Base-by-base conservation (phyloP, 2,329 filamentous ascomycete species). In the Purpureocillium takamizusanense region DNA sequence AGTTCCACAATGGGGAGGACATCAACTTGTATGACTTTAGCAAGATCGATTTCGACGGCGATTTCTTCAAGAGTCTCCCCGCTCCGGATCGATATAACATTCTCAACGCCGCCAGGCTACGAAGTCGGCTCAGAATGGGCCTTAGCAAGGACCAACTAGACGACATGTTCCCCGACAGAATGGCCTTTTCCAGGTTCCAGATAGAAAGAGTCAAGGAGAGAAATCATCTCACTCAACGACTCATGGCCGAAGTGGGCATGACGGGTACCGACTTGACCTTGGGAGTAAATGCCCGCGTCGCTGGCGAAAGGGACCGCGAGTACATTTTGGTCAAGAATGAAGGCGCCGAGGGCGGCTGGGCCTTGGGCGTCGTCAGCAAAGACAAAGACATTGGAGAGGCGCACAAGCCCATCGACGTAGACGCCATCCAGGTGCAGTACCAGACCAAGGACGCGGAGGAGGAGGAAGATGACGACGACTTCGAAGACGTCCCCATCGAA, bases 261-360 rank as follows among this genome's bases (percentile, higher is more conserved):
- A 82, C 81, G 15, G 81, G 77, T 14, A 76, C 81, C 13, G 84
- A 90, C 51, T 65, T 81, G 30, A 82, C 84, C 17, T 74, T 86
- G 39, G 70, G 75, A 7, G 73, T 74, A 2, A 76, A 77, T 35
- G 73, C 70, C 36, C 73, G 87, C 37, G 76, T 95, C 47, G 83
- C 84, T 12, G 79, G 92, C 36, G 92, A 98, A 55, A 87, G 81
- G 52, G 86, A 87, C 12, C 81, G 86, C 52, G 92, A 98, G 59
- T 98, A 98, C 53, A 89, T 98, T 11, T 67, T 98, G 4, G 89
- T 98, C 30, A 94, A 92, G 62, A 97, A 97, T 51, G 87, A 94
- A 33, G 86, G 88, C 0, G 88, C 87, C 1, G 90, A 97, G 57
- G 92, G 92, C 33, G 92, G 92, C 5, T 98, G 89, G 88, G 90